phyloP scores from a whole-genome alignment of 1,284 basidiomycete species.

The Malassezia japonica region DNA sequence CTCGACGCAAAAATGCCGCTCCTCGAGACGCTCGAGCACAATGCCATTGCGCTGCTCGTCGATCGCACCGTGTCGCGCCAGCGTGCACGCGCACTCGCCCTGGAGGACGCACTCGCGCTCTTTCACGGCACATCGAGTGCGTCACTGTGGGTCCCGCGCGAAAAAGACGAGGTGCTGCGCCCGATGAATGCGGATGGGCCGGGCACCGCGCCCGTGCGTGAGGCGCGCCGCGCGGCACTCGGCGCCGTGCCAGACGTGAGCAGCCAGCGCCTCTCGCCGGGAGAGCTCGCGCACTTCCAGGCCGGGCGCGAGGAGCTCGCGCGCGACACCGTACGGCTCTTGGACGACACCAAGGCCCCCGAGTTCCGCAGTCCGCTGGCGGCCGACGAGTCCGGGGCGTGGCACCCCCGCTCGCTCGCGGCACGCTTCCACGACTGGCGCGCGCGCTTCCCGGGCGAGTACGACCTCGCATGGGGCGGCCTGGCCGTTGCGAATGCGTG shows the following conservation, averaged over 20 bases:
- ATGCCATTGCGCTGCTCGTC: slow-evolving; percentile 18
- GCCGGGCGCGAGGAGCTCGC: slow-evolving; percentile 2
- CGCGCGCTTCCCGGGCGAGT: slow-evolving; percentile 27
- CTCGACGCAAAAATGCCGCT: slow-evolving; percentile 29
- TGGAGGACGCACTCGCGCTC: slow-evolving; percentile 21
- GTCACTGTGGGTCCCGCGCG: slow-evolving; percentile 16
- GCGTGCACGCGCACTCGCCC: slow-evolving; percentile 15
- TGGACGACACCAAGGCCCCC: slow-evolving; percentile 31
- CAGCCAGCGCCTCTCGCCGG: not conserved
- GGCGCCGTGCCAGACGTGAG: not conserved
- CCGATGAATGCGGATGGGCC: slow-evolving; percentile 13
- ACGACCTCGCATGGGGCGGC: slow-evolving; percentile 38
- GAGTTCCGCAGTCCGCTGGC: slow-evolving; percentile 21
- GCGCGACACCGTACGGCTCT: slow-evolving; percentile 17
- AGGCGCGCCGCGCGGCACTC: not conserved
- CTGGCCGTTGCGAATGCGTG: slow-evolving; percentile 35
- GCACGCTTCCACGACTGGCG: slow-evolving; percentile 34
- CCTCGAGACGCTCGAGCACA: slow-evolving; percentile 31
- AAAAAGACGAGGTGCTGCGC: not conserved
- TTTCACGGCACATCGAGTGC: slow-evolving; percentile 19
- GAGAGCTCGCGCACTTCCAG: not conserved
- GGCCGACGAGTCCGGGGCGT: not conserved
- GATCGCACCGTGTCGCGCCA: slow-evolving; percentile 19
- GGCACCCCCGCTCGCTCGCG: slow-evolving; percentile 28
- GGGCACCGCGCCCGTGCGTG: not conserved